phyloP scores from a whole-genome alignment of 2,329 filamentous ascomycete species.

The Aspergillus clavatus region DNA sequence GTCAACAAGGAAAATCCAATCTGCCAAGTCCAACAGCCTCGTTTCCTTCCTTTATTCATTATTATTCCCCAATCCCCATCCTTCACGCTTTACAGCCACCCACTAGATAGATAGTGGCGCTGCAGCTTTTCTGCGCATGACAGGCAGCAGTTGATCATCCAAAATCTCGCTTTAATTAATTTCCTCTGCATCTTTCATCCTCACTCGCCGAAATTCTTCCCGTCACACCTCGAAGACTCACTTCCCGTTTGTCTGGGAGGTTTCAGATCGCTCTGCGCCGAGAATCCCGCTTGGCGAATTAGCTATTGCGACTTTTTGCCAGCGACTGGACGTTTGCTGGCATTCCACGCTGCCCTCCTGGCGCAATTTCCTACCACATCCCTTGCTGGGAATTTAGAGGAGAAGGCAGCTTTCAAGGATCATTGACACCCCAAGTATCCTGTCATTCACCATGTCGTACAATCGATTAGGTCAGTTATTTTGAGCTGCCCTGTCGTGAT shows the following conservation, averaged over 20 bases:
- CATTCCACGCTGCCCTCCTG: slow-evolving; percentile 24
- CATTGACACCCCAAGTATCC: slow-evolving; percentile 16
- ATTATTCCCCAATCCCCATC: slow-evolving; percentile 7
- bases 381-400: slow-evolving; percentile 19
- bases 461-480: slow-evolving; percentile 63
- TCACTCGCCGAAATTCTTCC: background rate
- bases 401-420: slow-evolving; percentile 20
- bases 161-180: background rate
- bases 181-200: background rate
- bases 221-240: background rate
- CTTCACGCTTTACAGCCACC: slow-evolving; percentile 1
- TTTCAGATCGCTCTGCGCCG: slow-evolving; percentile 1
- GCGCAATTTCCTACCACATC: slow-evolving; percentile 25
- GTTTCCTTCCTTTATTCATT: slow-evolving; percentile 1
- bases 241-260: background rate
- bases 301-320: no score
- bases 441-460: slow-evolving; percentile 52
- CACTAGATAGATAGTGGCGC: background rate
- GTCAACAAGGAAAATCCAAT: slow-evolving; percentile 6
- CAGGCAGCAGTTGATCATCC: background rate
- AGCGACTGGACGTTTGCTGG: slow-evolving; percentile 6
- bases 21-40: background rate
- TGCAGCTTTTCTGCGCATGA: background rate
- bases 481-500: background rate
- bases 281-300: slow-evolving; percentile 9